Conservation (phyloP, 148 eudicot genomes). For the Persicaria maculosa region DNA sequence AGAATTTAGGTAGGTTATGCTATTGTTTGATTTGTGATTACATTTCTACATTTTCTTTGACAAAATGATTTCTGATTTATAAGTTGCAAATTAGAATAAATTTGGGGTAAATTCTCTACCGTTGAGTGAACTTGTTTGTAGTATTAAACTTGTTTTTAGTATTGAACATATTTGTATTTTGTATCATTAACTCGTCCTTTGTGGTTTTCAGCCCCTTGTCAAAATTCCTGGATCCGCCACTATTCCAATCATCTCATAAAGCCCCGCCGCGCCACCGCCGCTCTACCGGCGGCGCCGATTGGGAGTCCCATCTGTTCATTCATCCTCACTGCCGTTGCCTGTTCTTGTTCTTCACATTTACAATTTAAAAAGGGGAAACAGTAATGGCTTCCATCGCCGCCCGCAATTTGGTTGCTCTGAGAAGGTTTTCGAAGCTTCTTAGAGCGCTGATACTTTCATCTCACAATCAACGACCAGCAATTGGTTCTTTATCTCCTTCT, state of each 20-base stretch:
- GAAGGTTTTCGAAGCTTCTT: conserved; percentile 24
- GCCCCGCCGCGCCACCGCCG: not conserved
- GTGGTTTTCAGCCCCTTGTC: too few relatives aligned
- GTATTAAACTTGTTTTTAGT: too few relatives aligned
- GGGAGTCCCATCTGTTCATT: not conserved
- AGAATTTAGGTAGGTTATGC: too few relatives aligned
- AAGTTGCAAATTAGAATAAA: too few relatives aligned
- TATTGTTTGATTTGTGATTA: too few relatives aligned
- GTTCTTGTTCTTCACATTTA: not conserved
- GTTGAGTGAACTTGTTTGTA: too few relatives aligned
- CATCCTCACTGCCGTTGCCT: not conserved
- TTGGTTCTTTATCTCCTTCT: conserved; percentile 11
- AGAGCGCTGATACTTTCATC: conserved; percentile 17
- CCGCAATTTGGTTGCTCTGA: conserved; percentile 13
- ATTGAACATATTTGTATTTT: too few relatives aligned
- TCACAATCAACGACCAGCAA: not conserved
- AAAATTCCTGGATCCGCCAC: too few relatives aligned
- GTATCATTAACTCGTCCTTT: too few relatives aligned
- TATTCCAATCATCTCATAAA: not conserved
- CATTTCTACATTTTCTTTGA: too few relatives aligned
- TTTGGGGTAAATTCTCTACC: too few relatives aligned
- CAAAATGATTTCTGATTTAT: too few relatives aligned
- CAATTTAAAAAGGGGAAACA: not conserved
- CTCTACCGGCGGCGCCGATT: not conserved
- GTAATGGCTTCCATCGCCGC: conserved; percentile 17